Evolutionary conservation across 345 rosid species (phyloP).

Genomic region (Rhizophora mangle): DNA sequence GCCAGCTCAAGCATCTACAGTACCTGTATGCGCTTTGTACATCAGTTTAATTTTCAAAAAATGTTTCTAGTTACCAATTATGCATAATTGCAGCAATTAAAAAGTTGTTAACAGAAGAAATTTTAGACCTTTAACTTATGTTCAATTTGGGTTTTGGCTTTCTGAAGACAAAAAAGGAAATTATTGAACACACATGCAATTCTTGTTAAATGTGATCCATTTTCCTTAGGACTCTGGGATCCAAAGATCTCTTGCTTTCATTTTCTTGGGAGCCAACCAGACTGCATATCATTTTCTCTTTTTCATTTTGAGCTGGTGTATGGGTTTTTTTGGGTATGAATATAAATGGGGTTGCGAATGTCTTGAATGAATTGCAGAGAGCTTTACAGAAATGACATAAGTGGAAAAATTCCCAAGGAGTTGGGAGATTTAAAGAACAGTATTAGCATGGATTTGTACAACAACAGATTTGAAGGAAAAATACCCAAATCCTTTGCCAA

Average conservation of each 20-base stretch:
- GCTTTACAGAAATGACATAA: slow-evolving; percentile 49
- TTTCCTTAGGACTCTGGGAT: no score
- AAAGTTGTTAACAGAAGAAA: not conserved
- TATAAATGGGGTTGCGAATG: slow-evolving; percentile 3
- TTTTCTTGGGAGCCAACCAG: not conserved
- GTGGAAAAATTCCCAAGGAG: slow-evolving; percentile 56
- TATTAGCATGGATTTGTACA: slow-evolving; percentile 59
- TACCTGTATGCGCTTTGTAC: slow-evolving; percentile 43
- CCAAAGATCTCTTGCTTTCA: not conserved
- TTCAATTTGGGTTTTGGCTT: no score
- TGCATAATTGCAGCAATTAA: not conserved
- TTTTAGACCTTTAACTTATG: no score
- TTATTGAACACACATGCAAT: not conserved
- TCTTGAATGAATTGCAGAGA: slow-evolving; percentile 44
- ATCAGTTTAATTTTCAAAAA: not conserved
- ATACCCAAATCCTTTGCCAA: slow-evolving; percentile 60
- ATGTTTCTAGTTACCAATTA: not conserved
- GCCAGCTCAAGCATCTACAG: slow-evolving; percentile 59
- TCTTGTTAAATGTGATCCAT: not conserved
- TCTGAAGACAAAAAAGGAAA: not conserved
- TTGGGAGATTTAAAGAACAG: slow-evolving; percentile 54
- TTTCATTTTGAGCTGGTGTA: no score
- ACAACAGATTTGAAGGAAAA: slow-evolving; percentile 51
- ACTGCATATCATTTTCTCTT: not conserved
- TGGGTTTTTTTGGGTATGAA: not conserved